Evolutionary conservation across 768 basidiomycete species (phyloP).

Genomic region (button mushroom (Agaricus bisporus)): DNA sequence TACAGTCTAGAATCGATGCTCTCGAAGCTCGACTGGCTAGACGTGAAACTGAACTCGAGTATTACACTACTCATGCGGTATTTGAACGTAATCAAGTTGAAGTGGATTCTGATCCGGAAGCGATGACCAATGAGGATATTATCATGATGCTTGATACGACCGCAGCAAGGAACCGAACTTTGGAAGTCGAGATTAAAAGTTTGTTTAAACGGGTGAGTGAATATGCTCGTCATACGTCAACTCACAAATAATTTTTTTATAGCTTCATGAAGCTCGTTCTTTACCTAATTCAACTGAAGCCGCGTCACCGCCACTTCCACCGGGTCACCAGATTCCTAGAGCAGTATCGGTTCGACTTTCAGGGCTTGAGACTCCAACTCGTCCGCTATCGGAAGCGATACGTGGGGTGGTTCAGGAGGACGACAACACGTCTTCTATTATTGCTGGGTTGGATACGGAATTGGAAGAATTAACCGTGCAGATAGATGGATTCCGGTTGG

Average conservation of each 20-base stretch:
- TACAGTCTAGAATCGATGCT: conserved; percentile 33
- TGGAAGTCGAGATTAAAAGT: conserved; percentile 38
- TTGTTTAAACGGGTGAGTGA: conserved; percentile 29
- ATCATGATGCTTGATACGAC: conserved; percentile 32
- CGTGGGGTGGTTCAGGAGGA: not conserved
- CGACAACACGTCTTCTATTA: too few species aligned
- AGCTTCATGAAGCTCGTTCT: conserved; percentile 19
- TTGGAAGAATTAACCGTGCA: conserved; percentile 27
- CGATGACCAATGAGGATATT: conserved; percentile 31
- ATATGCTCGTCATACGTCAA: not conserved
- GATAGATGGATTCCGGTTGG: conserved; percentile 30
- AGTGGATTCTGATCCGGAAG: not conserved
- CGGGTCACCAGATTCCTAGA: not conserved
- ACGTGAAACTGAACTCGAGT: conserved; percentile 51
- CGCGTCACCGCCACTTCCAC: conserved; percentile 5
- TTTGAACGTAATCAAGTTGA: conserved; percentile 4
- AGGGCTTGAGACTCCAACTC: not conserved
- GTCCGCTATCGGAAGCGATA: not conserved
- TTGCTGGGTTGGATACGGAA: conserved; percentile 25
- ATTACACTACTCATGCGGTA: conserved; percentile 16
- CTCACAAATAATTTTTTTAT: conserved; percentile 2
- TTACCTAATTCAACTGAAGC: not conserved
- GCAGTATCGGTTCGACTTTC: not conserved
- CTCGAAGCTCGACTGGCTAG: conserved; percentile 51
- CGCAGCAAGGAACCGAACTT: conserved; percentile 31